Evolutionary conservation across 768 basidiomycete species (phyloP).

Genomic region (Hortiboletus flavorubellus): DNA sequence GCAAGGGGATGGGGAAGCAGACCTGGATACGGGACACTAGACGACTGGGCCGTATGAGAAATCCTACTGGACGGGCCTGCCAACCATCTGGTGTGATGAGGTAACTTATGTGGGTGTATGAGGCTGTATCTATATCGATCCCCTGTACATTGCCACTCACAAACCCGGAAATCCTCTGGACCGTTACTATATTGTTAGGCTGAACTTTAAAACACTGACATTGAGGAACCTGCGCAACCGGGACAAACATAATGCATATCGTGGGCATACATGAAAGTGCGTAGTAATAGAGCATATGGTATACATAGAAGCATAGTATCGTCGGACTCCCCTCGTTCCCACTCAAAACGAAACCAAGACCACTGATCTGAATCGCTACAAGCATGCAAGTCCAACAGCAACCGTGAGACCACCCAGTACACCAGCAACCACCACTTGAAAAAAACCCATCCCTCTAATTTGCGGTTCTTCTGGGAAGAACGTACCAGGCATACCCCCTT

Average conservation of each 20-base stretch:
- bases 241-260: conserved; percentile 14
- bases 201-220: background rate
- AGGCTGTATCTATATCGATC: conserved; percentile 2
- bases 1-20: conserved; percentile 47
- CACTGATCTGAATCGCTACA: conserved; percentile 29
- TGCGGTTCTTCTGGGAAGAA: conserved; percentile 21
- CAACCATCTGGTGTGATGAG: background rate
- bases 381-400: conserved; percentile 27
- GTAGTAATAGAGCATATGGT: conserved; percentile 12
- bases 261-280: conserved; percentile 9
- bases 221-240: background rate
- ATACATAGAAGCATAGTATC: conserved; percentile 11
- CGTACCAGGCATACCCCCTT: conserved; percentile 30
- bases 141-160: background rate
- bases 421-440: conserved; percentile 34
- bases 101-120: conserved; percentile 14
- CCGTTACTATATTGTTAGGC: background rate
- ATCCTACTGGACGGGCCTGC: background rate
- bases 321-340: background rate
- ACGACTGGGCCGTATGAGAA: conserved; percentile 54
- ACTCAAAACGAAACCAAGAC: background rate
- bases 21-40: conserved; percentile 39
- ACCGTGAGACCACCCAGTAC: conserved; percentile 31
- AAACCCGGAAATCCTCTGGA: background rate
- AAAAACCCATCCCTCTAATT: conserved; percentile 22